A percentile compares a stretch with the other conserved stretches of the same genome.
Conservation (phyloP, 2,329 filamentous ascomycete species). For the Pyrenophora graminea region DNA sequence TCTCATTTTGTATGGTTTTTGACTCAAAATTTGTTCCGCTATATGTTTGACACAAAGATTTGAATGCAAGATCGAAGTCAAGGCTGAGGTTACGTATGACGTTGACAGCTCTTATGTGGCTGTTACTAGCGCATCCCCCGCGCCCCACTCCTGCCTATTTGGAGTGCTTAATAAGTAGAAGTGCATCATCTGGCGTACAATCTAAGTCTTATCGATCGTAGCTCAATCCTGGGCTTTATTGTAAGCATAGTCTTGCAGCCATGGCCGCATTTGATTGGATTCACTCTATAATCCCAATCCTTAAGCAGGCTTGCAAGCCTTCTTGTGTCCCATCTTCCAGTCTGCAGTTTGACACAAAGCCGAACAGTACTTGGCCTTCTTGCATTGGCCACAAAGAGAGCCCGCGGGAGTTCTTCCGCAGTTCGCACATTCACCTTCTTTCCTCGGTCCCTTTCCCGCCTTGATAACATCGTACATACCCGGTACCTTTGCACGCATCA, state of each 20-base stretch:
- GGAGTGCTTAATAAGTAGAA: not conserved
- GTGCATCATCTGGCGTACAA: not conserved
- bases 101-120: conserved; percentile 1
- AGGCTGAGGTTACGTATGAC: conserved; percentile 3
- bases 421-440: conserved; percentile 14
- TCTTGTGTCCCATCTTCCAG: conserved; percentile 21
- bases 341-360: conserved; percentile 22
- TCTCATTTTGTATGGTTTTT: conserved; percentile 16
- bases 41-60: too few relatives aligned
- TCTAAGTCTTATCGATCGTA: too few relatives aligned
- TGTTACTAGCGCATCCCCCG: not conserved
- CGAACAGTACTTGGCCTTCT: conserved; percentile 16
- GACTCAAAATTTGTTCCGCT: too few relatives aligned
- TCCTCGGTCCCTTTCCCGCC: conserved; percentile 8
- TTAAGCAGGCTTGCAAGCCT: conserved; percentile 10
- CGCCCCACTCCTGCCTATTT: conserved; percentile 4
- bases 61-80: not conserved
- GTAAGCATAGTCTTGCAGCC: too few relatives aligned
- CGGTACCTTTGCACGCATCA: conserved; percentile 17
- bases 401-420: conserved; percentile 13
- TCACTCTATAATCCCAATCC: not conserved
- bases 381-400: conserved; percentile 18
- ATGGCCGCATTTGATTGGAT: too few relatives aligned
- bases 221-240: too few relatives aligned
- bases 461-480: conserved; percentile 11